phyloP scores from a whole-genome alignment of 495 filamentous ascomycete genomes.

The Penicillium robsamsonii region DNA sequence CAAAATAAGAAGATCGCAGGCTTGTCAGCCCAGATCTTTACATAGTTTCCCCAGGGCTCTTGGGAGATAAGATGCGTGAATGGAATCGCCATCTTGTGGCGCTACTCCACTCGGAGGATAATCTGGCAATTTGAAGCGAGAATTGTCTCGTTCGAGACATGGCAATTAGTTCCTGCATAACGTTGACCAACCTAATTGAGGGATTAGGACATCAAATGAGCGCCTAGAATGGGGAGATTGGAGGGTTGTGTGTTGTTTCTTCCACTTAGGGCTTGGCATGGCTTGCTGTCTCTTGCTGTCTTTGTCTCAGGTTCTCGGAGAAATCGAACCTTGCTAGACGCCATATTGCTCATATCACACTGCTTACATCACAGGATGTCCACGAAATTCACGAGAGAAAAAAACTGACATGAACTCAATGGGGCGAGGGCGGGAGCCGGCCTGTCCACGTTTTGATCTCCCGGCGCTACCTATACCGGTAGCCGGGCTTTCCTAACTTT shows the following conservation, averaged over 20 bases:
- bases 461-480: background rate
- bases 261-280: constrained; percentile 9
- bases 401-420: background rate
- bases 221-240: background rate
- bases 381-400: background rate
- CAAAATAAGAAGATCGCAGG: background rate
- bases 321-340: background rate
- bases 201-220: background rate
- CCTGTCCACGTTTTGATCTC: background rate
- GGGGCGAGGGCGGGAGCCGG: background rate
- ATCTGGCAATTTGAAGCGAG: constrained; percentile 10
- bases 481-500: background rate
- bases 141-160: background rate
- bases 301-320: background rate
- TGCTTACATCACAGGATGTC: background rate
- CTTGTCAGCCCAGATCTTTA: background rate
- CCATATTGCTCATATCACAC: background rate
- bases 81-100: constrained; percentile 3
- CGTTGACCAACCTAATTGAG: background rate
- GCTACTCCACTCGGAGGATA: constrained; percentile 9
- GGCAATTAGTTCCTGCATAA: constrained; percentile 8
- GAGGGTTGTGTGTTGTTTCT: background rate
- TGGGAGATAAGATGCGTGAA: background rate
- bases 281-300: background rate
- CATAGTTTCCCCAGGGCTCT: background rate